phyloP scores from a whole-genome alignment of 1,139 yeast species.

The Eremothecium gossypii region DNA sequence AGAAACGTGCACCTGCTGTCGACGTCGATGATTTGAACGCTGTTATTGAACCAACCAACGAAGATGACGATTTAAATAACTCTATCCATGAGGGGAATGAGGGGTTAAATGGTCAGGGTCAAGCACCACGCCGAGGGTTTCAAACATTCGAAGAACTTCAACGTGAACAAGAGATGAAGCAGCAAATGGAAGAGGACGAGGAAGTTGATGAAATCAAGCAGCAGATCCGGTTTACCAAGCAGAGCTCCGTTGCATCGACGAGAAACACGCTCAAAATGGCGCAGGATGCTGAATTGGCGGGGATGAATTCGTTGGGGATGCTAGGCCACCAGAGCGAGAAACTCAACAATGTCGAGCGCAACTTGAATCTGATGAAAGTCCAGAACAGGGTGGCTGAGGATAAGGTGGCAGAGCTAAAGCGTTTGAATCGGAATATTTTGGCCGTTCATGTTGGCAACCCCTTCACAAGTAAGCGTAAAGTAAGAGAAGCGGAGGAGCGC shows the following conservation, averaged over 20 bases:
- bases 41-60: conserved; percentile 7
- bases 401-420: conserved; percentile 70
- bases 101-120: conserved; percentile 12
- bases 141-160: conserved; percentile 30
- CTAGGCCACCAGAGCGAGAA: conserved; percentile 88
- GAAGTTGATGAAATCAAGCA: conserved; percentile 84
- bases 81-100: conserved; percentile 14
- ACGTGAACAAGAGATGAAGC: conserved; percentile 38
- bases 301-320: conserved; percentile 83
- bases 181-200: conserved; percentile 63
- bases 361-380: conserved; percentile 65
- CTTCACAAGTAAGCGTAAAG: conserved; percentile 71
- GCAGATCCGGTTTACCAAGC: conserved; percentile 77
- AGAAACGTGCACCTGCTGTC: conserved; percentile 7
- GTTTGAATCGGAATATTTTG: conserved; percentile 73
- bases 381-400: conserved; percentile 79
- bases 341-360: conserved; percentile 69
- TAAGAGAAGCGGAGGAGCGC: conserved; percentile 65
- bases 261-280: conserved; percentile 83
- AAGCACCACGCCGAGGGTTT: conserved; percentile 15
- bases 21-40: conserved; percentile 21
- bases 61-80: conserved; percentile 17
- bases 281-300: conserved; percentile 85
- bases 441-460: conserved; percentile 80
- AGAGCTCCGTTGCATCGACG: conserved; percentile 78